Conservation (phyloP, 2,329 filamentous ascomycete genomes). For the Paracamarosporium sp. region DNA sequence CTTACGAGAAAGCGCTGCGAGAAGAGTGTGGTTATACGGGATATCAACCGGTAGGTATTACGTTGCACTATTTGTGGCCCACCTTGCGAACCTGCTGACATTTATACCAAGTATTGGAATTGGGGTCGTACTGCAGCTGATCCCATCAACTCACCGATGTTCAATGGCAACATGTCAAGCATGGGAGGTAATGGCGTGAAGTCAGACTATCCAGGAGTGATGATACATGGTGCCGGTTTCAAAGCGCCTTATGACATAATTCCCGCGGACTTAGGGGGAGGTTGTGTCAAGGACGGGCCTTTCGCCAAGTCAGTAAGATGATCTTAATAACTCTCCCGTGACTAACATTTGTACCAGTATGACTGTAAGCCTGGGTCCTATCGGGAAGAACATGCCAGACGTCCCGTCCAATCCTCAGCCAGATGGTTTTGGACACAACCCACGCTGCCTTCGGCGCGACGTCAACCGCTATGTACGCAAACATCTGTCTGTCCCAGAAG, state of each 20-base stretch:
- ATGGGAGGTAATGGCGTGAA: conserved; percentile 53
- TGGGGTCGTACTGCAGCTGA: conserved; percentile 27
- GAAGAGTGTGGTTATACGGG: conserved; percentile 48
- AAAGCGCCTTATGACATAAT: conserved; percentile 37
- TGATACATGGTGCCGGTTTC: conserved; percentile 12
- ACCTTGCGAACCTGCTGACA: background rate
- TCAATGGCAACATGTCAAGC: conserved; percentile 60
- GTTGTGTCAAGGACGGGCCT: conserved; percentile 59
- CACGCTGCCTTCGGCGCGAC: conserved; percentile 45
- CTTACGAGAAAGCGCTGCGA: conserved; percentile 46
- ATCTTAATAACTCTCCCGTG: background rate
- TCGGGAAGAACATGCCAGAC: conserved; percentile 41
- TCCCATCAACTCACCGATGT: conserved; percentile 55
- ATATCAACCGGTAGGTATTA: conserved; percentile 33
- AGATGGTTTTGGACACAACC: conserved; percentile 32
- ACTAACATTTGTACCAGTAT: conserved; percentile 13
- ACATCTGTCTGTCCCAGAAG: background rate
- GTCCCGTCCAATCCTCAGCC: conserved; percentile 33
- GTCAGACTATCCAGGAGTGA: conserved; percentile 21
- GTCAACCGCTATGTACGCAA: conserved; percentile 27
- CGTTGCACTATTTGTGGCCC: background rate
- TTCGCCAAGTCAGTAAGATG: conserved; percentile 49
- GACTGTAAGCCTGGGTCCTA: conserved; percentile 54
- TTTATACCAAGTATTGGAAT: conserved; percentile 23
- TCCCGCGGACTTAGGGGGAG: conserved; percentile 59